Percentiles rank a stretch among this genome's conserved stretches.
Conservation (phyloP, 2,329 filamentous ascomycete genomes). For the Arthrobotrys musiformis region DNA sequence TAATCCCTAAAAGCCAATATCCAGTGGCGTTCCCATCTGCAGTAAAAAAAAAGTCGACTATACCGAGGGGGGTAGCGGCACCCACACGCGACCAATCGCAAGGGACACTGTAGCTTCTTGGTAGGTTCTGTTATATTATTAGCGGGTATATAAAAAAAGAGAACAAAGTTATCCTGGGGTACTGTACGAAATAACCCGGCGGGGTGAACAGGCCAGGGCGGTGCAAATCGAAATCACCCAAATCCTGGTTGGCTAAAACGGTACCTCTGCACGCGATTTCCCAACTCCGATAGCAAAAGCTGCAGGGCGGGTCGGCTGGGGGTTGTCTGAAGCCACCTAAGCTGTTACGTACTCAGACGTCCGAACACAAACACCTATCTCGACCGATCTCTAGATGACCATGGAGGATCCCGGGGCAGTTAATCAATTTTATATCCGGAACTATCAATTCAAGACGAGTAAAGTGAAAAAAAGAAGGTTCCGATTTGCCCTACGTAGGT, state of each 20-base stretch:
- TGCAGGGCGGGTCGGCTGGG: constrained; percentile 5
- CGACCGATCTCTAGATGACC: neutral
- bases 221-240: neutral
- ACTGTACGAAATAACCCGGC: constrained; percentile 17
- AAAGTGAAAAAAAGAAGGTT: neutral
- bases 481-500: neutral
- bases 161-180: constrained; percentile 1
- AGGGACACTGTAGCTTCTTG: constrained; percentile 55
- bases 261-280: constrained; percentile 4
- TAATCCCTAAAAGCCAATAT: constrained; percentile 16
- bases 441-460: neutral
- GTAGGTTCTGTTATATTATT: neutral
- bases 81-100: constrained; percentile 41
- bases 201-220: constrained; percentile 15
- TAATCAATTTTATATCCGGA: neutral
- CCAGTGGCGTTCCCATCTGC: constrained; percentile 19
- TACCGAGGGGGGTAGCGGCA: neutral
- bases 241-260: constrained; percentile 41
- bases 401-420: constrained; percentile 7
- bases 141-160: neutral
- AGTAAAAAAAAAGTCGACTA: neutral
- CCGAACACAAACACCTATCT: neutral
- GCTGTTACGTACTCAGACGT: constrained; percentile 26
- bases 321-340: constrained; percentile 25
- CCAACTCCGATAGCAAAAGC: neutral